phyloP scores from a whole-genome alignment of 345 rosid species.

The Lepidium sativum region DNA sequence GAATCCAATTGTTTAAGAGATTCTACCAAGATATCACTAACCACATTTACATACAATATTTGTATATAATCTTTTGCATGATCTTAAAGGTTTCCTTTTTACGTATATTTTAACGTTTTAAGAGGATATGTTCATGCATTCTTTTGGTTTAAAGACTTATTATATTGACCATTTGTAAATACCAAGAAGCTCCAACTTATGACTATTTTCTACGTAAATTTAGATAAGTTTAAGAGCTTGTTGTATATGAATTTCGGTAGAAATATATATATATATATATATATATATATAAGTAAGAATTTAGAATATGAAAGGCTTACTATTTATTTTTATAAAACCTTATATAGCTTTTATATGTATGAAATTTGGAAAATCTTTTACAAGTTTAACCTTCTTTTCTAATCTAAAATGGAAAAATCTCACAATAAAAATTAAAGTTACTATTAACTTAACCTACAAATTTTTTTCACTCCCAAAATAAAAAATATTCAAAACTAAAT shows the following conservation, averaged over 20 bases:
- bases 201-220: background rate
- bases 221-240: background rate
- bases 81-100: conserved; percentile 10
- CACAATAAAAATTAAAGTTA: too few relatives aligned
- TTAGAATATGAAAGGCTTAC: too few relatives aligned
- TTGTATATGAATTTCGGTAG: background rate
- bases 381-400: too few relatives aligned
- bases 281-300: too few relatives aligned
- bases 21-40: conserved; percentile 13
- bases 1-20: background rate
- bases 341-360: too few relatives aligned
- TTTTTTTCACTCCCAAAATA: too few relatives aligned
- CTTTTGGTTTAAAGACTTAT: background rate
- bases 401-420: too few relatives aligned
- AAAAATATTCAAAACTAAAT: too few relatives aligned
- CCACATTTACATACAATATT: background rate
- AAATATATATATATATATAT: too few relatives aligned
- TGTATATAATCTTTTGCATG: background rate
- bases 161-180: background rate
- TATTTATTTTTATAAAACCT: too few relatives aligned
- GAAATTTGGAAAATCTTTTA: too few relatives aligned
- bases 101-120: background rate
- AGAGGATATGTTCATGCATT: background rate
- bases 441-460: too few relatives aligned
- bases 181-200: background rate